Evolutionary conservation across 768 basidiomycete genomes (phyloP).

Genomic region (Lactarius sanguifluus): DNA sequence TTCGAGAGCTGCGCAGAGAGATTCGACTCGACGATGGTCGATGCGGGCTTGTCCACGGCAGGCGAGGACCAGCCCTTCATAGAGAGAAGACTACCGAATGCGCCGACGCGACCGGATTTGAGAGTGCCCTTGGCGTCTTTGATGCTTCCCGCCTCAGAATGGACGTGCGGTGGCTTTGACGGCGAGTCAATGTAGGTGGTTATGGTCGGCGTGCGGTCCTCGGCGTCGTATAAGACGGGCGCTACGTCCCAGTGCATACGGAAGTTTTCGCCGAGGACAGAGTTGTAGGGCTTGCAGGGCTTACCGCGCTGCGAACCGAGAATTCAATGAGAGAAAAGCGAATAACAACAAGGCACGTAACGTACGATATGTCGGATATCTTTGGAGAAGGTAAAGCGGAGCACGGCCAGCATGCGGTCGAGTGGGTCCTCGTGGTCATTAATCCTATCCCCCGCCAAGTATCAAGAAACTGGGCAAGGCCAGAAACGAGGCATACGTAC

Average conservation of each 20-base stretch:
- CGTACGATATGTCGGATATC: constrained; percentile 90
- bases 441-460: constrained; percentile 52
- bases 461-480: background rate
- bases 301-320: constrained; percentile 65
- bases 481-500: constrained; percentile 48
- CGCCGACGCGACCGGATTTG: constrained; percentile 57
- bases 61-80: constrained; percentile 45
- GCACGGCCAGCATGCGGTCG: constrained; percentile 89
- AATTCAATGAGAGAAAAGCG: constrained; percentile 6
- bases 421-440: constrained; percentile 93
- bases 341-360: constrained; percentile 24
- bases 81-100: constrained; percentile 55
- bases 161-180: constrained; percentile 29
- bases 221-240: constrained; percentile 54
- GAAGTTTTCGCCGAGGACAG: constrained; percentile 86
- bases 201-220: constrained; percentile 48
- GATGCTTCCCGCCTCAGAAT: constrained; percentile 49
- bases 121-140: constrained; percentile 52
- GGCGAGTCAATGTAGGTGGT: constrained; percentile 40
- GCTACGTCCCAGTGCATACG: constrained; percentile 83
- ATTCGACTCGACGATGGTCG: constrained; percentile 47
- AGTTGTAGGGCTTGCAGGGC: constrained; percentile 92
- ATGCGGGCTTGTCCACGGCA: constrained; percentile 30
- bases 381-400: constrained; percentile 88
- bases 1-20: constrained; percentile 58